Base-by-base conservation (phyloP, 306 rosid species). In the Alnus rubra region DNA sequence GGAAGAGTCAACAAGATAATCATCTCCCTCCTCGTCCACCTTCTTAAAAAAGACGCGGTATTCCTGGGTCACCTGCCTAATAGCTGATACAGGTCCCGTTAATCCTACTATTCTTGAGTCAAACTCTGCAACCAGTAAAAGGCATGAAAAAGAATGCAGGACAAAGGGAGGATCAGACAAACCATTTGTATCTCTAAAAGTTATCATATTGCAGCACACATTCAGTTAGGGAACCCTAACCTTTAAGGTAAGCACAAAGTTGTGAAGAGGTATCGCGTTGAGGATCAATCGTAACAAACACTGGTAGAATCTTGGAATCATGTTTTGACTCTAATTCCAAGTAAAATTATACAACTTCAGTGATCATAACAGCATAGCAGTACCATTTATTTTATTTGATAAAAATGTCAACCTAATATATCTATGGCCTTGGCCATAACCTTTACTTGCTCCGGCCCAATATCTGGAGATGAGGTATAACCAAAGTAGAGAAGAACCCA, bases 401-500 rank as follows among this genome's bases (percentile, higher is more conserved):
- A 64, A 44, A 81, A 60, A 68, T 33, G 50, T 4, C 91, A 74
- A 92, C 98, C 97, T 89, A 92, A 80, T 74, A 81, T 81, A 64
- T 89, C 82, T 60, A 86, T 80, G 31, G 97, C 84, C 87, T 87
- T 83, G 74, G 94, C 90, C 82, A 94, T 82, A 67, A 87, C 51
- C 49, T 84, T 88, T 54, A 92, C 83, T 84, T 90, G 97, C 76
- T 94, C 94, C 0, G 98, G 98, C 69, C 97, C 98, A 71, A 90
- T 76, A 82, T 94, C 98, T 69, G 98, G 98, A 60, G 98, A 94
- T 59, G 93, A 94, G 63, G 98, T 90, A 84, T 90, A 90, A 53
- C 98, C 98, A 54, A 92, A 92, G 86, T 94, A 91, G 45, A 94
- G 90, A 67, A 94, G 97, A 77, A 89, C 79, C 98, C 98, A 92